Evolutionary conservation across 805 yeast species (phyloP).

Genomic region (Wilhelminamyces savonicus): DNA sequence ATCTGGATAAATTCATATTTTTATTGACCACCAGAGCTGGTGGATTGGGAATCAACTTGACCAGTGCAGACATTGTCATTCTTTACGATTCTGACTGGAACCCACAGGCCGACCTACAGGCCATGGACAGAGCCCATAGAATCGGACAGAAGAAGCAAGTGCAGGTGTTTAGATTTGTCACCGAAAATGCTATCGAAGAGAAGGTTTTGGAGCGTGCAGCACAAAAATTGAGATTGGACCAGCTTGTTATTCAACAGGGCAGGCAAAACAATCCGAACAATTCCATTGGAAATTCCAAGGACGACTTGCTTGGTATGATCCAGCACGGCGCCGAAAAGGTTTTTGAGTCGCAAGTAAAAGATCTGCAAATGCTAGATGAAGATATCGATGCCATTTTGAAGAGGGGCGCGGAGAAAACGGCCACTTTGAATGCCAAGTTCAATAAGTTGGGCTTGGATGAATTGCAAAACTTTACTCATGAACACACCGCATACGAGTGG

Average conservation of each 20-base stretch:
- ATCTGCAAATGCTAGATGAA: constrained; percentile 37
- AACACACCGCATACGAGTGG: constrained; percentile 93
- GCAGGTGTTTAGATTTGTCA: constrained; percentile 83
- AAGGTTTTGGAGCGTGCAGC: constrained; percentile 95
- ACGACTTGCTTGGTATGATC: constrained; percentile 88
- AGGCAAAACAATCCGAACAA: constrained; percentile 18
- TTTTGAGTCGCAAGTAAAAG: constrained; percentile 44
- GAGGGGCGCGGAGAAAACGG: constrained; percentile 79
- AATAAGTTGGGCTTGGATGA: constrained; percentile 88
- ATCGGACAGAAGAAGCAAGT: constrained; percentile 97
- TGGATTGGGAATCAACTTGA: constrained; percentile 89
- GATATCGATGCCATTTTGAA: constrained; percentile 81
- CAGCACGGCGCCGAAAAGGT: constrained; percentile 94
- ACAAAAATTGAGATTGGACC: constrained; percentile 86
- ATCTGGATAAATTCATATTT: constrained; percentile 76
- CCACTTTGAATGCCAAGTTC: constrained; percentile 71
- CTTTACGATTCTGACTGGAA: constrained; percentile 95
- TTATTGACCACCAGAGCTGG: constrained; percentile 93
- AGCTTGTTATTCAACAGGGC: constrained; percentile 84
- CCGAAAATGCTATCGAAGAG: constrained; percentile 94
- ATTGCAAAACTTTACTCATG: constrained; percentile 83
- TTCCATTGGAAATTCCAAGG: constrained; percentile 60
- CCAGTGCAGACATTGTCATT: constrained; percentile 86
- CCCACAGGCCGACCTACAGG: constrained; percentile 96
- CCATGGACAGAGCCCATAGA: constrained; percentile 97